These are phyloP conservation scores for Penicillium dipodomyicola DNA, from an alignment of 495 filamentous ascomycete genomes.

Conservation along the genomic window DNA sequence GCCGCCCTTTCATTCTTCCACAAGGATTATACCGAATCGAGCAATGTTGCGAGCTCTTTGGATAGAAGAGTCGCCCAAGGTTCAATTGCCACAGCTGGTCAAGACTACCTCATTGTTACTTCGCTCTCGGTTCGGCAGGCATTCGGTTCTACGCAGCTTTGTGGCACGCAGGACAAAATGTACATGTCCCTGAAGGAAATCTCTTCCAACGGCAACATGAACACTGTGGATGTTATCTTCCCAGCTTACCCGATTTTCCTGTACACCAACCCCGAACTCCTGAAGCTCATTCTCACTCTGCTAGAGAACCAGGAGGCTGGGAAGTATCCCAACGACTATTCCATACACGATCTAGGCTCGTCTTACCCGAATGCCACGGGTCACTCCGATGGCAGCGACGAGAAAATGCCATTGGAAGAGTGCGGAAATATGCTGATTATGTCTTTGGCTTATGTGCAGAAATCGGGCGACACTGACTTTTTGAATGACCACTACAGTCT, in stretches of 20 bases:
- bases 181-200: slow-evolving; percentile 93
- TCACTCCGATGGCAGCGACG: slow-evolving; percentile 75
- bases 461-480: slow-evolving; percentile 45
- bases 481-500: slow-evolving; percentile 62
- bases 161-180: slow-evolving; percentile 69
- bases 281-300: slow-evolving; percentile 76
- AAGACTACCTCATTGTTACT: slow-evolving; percentile 76
- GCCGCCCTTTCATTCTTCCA: slow-evolving; percentile 56
- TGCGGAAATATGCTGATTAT: slow-evolving; percentile 97
- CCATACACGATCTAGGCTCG: slow-evolving; percentile 85
- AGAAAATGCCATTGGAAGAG: slow-evolving; percentile 92
- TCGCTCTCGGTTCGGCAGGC: slow-evolving; percentile 81
- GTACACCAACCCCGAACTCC: slow-evolving; percentile 80
- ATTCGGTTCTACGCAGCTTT: slow-evolving; percentile 76
- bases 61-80: slow-evolving; percentile 49
- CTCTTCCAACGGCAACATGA: slow-evolving; percentile 85
- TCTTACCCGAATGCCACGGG: slow-evolving; percentile 89
- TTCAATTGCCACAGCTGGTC: slow-evolving; percentile 47
- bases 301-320: slow-evolving; percentile 83
- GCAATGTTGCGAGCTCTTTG: slow-evolving; percentile 35
- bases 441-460: slow-evolving; percentile 65
- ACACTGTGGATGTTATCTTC: slow-evolving; percentile 94
- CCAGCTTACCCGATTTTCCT: slow-evolving; percentile 86
- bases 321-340: slow-evolving; percentile 80
- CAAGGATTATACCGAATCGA: slow-evolving; percentile 44